Conservation (phyloP, 345 rosid species). For the Angophora floribunda region DNA sequence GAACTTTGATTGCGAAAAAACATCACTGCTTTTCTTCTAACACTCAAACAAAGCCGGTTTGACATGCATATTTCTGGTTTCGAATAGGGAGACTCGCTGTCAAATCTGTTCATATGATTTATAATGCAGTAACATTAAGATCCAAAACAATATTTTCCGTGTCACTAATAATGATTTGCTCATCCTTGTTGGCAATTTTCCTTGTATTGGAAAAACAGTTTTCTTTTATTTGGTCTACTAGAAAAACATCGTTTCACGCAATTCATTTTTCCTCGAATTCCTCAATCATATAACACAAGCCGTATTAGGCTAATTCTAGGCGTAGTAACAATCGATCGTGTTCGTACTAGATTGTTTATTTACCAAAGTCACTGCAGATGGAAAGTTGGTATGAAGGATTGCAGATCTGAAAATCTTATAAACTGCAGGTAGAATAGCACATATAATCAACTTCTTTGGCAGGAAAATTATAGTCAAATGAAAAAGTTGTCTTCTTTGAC, state of each 20-base stretch:
- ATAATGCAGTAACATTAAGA: not conserved
- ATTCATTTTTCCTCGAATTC: not conserved
- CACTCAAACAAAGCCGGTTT: not conserved
- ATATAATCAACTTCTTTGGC: not conserved
- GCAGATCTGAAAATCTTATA: not conserved
- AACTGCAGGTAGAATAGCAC: not conserved
- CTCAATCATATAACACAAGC: not conserved
- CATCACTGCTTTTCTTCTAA: not conserved
- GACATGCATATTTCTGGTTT: not conserved
- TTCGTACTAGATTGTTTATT: not conserved
- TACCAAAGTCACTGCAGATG: rapidly evolving
- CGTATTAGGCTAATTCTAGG: not conserved
- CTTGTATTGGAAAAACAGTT: rapidly evolving
- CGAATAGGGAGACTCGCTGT: not conserved
- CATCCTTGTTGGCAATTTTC: not conserved
- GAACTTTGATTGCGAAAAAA: not conserved
- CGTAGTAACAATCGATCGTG: not conserved
- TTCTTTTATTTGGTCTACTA: no score
- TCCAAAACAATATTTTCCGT: not conserved
- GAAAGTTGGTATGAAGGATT: not conserved
- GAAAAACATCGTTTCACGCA: rapidly evolving
- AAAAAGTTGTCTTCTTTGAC: not conserved
- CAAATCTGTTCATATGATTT: not conserved
- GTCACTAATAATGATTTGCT: not conserved
- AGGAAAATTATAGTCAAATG: not conserved